A percentile compares a stretch with the other conserved stretches of the same genome.
Conservation (phyloP, 768 basidiomycete species). For the Lactifluus pinguis region DNA sequence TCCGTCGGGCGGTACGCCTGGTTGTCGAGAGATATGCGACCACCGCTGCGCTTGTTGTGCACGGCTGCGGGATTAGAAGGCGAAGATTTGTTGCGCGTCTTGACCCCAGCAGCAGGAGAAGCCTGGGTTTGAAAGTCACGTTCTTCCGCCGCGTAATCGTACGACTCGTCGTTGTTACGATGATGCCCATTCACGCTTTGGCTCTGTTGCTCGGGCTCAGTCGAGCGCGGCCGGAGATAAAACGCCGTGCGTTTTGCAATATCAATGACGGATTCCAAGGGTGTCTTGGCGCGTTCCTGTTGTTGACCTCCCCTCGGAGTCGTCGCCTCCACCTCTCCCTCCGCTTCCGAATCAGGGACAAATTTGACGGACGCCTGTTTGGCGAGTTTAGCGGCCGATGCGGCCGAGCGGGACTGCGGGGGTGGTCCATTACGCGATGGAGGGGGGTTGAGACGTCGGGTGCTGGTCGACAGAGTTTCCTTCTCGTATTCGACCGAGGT, state of each 20-base stretch:
- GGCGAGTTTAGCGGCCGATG: constrained; percentile 33
- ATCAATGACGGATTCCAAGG: constrained; percentile 53
- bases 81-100: constrained; percentile 23
- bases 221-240: constrained; percentile 55
- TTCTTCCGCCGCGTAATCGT: constrained; percentile 76
- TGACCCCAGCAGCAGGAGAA: not conserved
- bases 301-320: constrained; percentile 19
- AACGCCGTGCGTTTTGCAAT: constrained; percentile 51
- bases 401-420: constrained; percentile 22
- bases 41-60: constrained; percentile 37
- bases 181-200: constrained; percentile 12
- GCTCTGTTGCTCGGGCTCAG: constrained; percentile 37
- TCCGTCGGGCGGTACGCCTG: constrained; percentile 67
- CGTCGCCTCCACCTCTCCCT: constrained; percentile 34
- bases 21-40: constrained; percentile 67
- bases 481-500: constrained; percentile 77
- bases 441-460: constrained; percentile 50
- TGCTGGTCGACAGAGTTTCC: constrained; percentile 43
- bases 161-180: constrained; percentile 32
- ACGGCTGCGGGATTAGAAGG: constrained; percentile 22
- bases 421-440: constrained; percentile 38
- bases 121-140: constrained; percentile 39
- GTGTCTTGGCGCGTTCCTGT: constrained; percentile 52
- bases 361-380: constrained; percentile 46
- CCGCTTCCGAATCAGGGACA: constrained; percentile 57